Base-by-base conservation (phyloP, 1,284 basidiomycete genomes). In the Mycena citricolor region DNA sequence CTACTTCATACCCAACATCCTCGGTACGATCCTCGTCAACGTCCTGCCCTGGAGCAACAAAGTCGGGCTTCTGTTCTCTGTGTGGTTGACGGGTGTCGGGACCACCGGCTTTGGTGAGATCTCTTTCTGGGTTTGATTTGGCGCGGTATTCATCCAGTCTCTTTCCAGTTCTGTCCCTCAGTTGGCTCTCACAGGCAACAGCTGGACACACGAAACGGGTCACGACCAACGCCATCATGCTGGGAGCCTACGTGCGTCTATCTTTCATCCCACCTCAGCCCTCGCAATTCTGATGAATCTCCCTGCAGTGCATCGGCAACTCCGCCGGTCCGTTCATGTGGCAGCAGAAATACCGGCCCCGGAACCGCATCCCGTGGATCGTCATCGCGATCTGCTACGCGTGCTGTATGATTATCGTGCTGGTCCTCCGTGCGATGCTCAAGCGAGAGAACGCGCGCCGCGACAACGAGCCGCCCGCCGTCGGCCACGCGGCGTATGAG, bases 281-380 rank as follows among this genome's bases (percentile, higher is more conserved):
- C n/a, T n/a, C n/a, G n/a, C n/a, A n/a, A n/a, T 11, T 4, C 8
- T 21, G 6, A 4, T 39, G 14, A 30, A 6, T 19, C 19, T 20
- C 7, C 2, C 16, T 13, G 5, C 11, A 48, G 60, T 83, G 79
- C 32, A 66, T 86, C 34, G 86, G 86, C 32, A 90, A 90, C 59
- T 76, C 84, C 8, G 75, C 65, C 3, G 77, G 82, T 11, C 84
- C 85, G 17, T 81, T 86, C 59, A 86, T 87, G 81, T 90, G 86
- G 83, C 32, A 71, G 78, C 21, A 24, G 4, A 16, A 42, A 28
- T 49, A 49, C 37, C 44, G 45, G 12, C 47, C 47, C 5, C 42
- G 47, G 39, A 83, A 84, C 55, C 78, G 72, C 48, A 61, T 85
- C 37, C 83, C 81, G 1, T 86, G 82, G 82, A 72, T 72, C 32